These are phyloP conservation scores for Alopecurus myosuroides DNA, from an alignment of 176 grass and related monocot species.

Conservation along the genomic window DNA sequence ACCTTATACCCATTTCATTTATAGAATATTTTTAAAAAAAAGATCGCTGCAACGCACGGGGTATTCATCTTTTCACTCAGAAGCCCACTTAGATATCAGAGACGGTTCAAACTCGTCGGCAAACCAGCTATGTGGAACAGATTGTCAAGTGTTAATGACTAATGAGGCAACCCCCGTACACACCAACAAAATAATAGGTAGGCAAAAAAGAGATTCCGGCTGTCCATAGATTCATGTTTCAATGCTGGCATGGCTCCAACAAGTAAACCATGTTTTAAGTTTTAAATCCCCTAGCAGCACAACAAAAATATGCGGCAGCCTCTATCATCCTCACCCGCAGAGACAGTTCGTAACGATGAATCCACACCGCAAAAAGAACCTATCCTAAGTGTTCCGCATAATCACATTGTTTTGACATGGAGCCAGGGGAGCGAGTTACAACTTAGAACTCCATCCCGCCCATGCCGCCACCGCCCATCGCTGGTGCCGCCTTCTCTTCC, in stretches of 20 bases:
- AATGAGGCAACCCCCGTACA: no score
- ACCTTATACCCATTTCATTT: no score
- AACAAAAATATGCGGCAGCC: neutral
- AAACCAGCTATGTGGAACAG: no score
- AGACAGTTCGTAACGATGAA: neutral
- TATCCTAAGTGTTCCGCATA: neutral
- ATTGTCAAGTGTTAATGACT: no score
- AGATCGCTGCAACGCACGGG: no score
- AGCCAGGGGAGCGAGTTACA: conserved; percentile 3
- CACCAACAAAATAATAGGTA: no score
- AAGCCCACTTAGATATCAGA: no score
- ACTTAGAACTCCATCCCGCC: conserved; percentile 60
- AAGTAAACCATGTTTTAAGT: neutral
- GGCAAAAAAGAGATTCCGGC: neutral
- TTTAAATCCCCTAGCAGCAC: neutral
- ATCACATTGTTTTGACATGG: conserved; percentile 17
- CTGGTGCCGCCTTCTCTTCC: conserved; percentile 27
- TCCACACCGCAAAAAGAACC: neutral
- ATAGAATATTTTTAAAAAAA: no score
- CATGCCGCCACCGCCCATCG: conserved; percentile 32
- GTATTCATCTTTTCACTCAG: no score
- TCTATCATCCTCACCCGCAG: neutral
- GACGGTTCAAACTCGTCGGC: no score
- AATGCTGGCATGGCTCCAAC: neutral
- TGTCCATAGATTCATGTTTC: neutral